A percentile compares a stretch with the other conserved stretches of the same genome.
Evolutionary conservation across 371 early-diverging fungal species (phyloP).

Genomic region (Smittium culicis): DNA sequence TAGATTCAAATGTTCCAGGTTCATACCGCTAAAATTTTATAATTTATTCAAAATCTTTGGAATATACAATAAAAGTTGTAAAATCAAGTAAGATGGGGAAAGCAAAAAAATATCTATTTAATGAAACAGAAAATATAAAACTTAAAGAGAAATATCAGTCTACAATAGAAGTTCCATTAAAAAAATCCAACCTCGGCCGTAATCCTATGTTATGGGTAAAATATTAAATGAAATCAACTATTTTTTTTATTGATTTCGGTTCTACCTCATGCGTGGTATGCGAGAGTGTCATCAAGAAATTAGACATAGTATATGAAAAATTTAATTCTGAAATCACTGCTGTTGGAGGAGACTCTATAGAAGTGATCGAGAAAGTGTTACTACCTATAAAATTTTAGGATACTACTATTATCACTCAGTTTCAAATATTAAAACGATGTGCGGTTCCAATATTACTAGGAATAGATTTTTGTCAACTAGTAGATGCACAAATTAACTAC

Average conservation of each 20-base stretch:
- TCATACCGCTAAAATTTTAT: too few relatives aligned
- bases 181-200: too few relatives aligned
- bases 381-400: background rate
- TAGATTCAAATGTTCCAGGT: too few relatives aligned
- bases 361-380: background rate
- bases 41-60: too few relatives aligned
- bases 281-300: background rate
- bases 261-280: background rate
- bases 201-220: too few relatives aligned
- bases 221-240: too few relatives aligned
- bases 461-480: background rate
- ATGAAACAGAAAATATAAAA: too few relatives aligned
- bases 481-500: background rate
- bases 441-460: background rate
- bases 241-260: background rate
- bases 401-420: background rate
- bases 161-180: too few relatives aligned
- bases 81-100: too few relatives aligned
- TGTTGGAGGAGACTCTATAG: background rate
- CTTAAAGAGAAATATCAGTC: too few relatives aligned
- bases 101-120: too few relatives aligned
- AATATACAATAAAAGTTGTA: too few relatives aligned
- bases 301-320: background rate
- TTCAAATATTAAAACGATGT: background rate
- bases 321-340: background rate